Evolutionary conservation across 2,329 filamentous ascomycete genomes (phyloP), one percentile per base, ranked within the genome.

Genomic region (Exophiala calicioides): DNA sequence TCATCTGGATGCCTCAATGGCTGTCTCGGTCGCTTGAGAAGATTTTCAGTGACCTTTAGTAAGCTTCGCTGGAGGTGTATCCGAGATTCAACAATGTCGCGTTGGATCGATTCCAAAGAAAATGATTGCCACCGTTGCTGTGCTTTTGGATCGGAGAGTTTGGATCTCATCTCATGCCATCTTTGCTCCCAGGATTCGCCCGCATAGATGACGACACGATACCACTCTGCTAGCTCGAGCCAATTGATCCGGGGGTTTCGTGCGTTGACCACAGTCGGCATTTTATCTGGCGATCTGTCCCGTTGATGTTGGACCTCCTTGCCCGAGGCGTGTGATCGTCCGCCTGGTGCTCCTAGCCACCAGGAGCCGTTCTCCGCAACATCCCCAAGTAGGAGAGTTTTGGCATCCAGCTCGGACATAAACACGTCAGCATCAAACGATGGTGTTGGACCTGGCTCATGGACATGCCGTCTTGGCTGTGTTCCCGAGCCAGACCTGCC

Each of bases 361-460:
- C 86, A 91, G 5, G 79, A 80, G 2, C 86, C 87, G 61, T 93
- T 93, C 62, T 93, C 88, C 1, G 84, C 85, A 56, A 90, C 76
- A 59, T 90, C 81, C 2, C 86, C 87, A 2, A 90, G 65, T 5
- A 90, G 71, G 15, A 91, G 70, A 4, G 86, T 78, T 61, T 90
- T 93, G 1, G 85, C 80, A 62, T 93, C 88, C 15, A 90, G 68
- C 38, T 87, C 83, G 26, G 77, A 76, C 3, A 82, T 65, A 19
- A 70, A 68, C 32, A 68, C 64, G 48, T 69, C 70, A 7, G 46
- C 29, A 44, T 67, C 64, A 53, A 52, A 61, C 10, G 29, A 18
- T 5, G 50, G 57, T 18, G 55, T 31, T 7, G 53, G 52, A 19
- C 56, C 41, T 32, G 58, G 21, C 16, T 57, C 54, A 45, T 61